phyloP scores from a whole-genome alignment of 2,329 filamentous ascomycete genomes.

The Stromatinia cepivora region DNA sequence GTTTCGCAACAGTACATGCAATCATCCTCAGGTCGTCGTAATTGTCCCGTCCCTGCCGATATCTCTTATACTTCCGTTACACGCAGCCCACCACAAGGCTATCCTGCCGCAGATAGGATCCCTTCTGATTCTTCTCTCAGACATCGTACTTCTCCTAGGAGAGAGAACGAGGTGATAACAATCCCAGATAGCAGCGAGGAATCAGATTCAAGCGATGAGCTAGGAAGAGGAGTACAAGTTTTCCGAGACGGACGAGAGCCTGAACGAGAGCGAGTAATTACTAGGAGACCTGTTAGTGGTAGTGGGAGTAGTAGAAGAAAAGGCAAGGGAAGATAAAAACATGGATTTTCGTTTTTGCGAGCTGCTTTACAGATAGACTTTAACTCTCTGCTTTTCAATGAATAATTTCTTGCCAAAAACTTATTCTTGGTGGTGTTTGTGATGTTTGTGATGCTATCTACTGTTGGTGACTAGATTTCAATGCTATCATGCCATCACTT shows the following conservation, averaged over 20 bases:
- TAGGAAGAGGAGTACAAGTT: constrained; percentile 37
- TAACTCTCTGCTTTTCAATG: constrained; percentile 1
- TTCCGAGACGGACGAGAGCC: constrained; percentile 32
- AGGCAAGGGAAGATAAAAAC: constrained; percentile 29
- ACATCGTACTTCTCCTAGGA: constrained; percentile 27
- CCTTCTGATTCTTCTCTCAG: constrained; percentile 32
- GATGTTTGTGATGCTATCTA: not conserved
- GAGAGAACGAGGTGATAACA: constrained; percentile 28
- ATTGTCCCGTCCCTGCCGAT: constrained; percentile 41
- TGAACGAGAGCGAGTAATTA: constrained; percentile 24
- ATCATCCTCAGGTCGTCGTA: constrained; percentile 36
- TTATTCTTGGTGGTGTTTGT: not conserved
- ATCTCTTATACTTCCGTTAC: constrained; percentile 40
- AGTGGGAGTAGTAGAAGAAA: constrained; percentile 30
- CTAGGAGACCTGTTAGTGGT: constrained; percentile 33
- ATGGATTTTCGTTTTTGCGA: not conserved
- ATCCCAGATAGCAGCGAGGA: constrained; percentile 27
- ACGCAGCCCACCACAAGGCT: constrained; percentile 32
- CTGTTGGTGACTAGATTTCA: not conserved
- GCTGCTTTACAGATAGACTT: constrained; percentile 3
- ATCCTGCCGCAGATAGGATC: constrained; percentile 30
- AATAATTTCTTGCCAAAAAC: not conserved
- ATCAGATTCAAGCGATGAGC: constrained; percentile 35
- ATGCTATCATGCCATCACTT: not conserved
- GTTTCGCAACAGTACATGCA: constrained; percentile 41